Evolutionary conservation across 2,329 filamentous ascomycete species (phyloP).

Genomic region (Biscogniauxia mediterranea): DNA sequence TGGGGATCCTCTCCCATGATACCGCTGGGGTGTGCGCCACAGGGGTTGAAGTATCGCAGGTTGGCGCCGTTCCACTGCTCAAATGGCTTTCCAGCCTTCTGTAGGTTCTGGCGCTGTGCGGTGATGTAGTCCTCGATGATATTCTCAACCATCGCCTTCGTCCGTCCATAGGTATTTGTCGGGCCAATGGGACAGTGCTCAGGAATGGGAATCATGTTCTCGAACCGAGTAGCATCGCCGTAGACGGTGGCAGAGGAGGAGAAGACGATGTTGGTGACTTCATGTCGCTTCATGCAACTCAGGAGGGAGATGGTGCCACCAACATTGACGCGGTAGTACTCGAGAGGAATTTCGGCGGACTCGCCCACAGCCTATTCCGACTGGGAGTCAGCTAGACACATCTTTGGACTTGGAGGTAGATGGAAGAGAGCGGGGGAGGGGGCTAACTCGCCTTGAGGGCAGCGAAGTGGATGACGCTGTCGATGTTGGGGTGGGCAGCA

Average conservation of each 20-base stretch:
- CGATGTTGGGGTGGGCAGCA: slow-evolving; percentile 83
- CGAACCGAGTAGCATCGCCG: slow-evolving; percentile 92
- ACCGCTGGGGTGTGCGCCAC: slow-evolving; percentile 88
- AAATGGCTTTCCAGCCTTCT: slow-evolving; percentile 74
- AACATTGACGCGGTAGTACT: slow-evolving; percentile 98
- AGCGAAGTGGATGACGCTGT: slow-evolving; percentile 98
- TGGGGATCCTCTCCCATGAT: slow-evolving; percentile 98
- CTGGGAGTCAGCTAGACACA: slow-evolving; percentile 17
- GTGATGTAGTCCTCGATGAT: slow-evolving; percentile 90
- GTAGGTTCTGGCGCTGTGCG: slow-evolving; percentile 77
- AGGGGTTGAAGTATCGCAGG: slow-evolving; percentile 96
- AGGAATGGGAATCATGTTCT: slow-evolving; percentile 98
- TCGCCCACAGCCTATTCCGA: slow-evolving; percentile 80
- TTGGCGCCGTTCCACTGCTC: slow-evolving; percentile 91
- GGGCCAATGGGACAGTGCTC: slow-evolving; percentile 94
- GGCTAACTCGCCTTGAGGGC: slow-evolving; percentile 74
- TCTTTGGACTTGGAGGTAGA: slow-evolving; percentile 4
- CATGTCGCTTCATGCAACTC: slow-evolving; percentile 81
- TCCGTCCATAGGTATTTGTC: slow-evolving; percentile 97
- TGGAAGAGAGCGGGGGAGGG: slow-evolving; percentile 1
- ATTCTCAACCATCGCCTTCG: slow-evolving; percentile 87
- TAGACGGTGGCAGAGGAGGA: slow-evolving; percentile 98
- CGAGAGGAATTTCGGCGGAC: slow-evolving; percentile 87
- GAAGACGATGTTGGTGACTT: slow-evolving; percentile 97
- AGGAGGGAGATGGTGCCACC: slow-evolving; percentile 87